A percentile compares a stretch with the other conserved stretches of the same genome.
Conservation (phyloP, 2,329 filamentous ascomycete species). For the Aspergillus latus region DNA sequence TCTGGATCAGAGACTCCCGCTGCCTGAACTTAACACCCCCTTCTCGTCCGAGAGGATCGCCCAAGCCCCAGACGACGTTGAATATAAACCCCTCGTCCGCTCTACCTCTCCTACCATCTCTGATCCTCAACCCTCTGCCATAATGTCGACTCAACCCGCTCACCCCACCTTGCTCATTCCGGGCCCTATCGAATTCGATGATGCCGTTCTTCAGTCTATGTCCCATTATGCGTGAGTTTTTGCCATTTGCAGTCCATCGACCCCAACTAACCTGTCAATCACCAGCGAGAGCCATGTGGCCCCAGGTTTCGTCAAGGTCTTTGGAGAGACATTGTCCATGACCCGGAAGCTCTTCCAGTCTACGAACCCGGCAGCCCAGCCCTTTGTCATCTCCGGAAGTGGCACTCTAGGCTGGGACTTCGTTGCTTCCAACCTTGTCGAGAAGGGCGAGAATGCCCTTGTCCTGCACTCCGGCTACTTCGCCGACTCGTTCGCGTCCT, state of each 20-base stretch:
- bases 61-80: slow-evolving; percentile 54
- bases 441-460: slow-evolving; percentile 84
- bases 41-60: slow-evolving; percentile 61
- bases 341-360: slow-evolving; percentile 94
- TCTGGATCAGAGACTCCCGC: slow-evolving; percentile 54
- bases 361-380: slow-evolving; percentile 75
- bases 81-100: slow-evolving; percentile 48
- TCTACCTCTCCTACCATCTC: slow-evolving; percentile 19
- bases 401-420: slow-evolving; percentile 97
- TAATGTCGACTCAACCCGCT: slow-evolving; percentile 59
- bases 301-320: slow-evolving; percentile 81
- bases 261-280: not conserved
- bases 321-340: slow-evolving; percentile 84
- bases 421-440: slow-evolving; percentile 87
- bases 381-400: slow-evolving; percentile 89
- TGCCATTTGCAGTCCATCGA: not conserved
- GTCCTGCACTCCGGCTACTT: slow-evolving; percentile 98
- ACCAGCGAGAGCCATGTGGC: slow-evolving; percentile 89
- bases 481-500: slow-evolving; percentile 89
- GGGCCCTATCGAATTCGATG: slow-evolving; percentile 96
- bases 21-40: slow-evolving; percentile 62
- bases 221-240: slow-evolving; percentile 69
- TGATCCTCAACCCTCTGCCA: slow-evolving; percentile 27
- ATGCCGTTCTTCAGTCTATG: slow-evolving; percentile 94
- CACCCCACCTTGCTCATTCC: slow-evolving; percentile 86